Evolutionary conservation across 139 green algal genomes (phyloP).

Genomic region (Astrephomene gubernaculifera): DNA sequence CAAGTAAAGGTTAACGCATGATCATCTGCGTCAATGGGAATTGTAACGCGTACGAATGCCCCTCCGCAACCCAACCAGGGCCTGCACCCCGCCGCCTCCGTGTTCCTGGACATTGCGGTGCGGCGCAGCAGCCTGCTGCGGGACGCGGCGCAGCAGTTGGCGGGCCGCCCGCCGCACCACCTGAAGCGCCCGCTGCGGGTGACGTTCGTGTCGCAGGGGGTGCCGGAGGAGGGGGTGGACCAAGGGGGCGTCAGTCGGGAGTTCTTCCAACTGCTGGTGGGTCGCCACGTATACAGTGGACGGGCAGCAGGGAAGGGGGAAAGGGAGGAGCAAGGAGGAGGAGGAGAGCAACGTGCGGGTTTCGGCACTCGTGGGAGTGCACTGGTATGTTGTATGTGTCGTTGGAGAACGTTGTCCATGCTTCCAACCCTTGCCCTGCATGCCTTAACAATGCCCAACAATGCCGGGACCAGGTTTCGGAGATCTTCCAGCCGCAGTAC

Average conservation of each 20-base stretch:
- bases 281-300: not conserved
- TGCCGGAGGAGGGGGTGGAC: conserved; percentile 88
- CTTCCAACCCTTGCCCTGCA: too few species aligned
- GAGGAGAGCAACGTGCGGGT: too few species aligned
- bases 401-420: too few species aligned
- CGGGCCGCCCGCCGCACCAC: conserved; percentile 49
- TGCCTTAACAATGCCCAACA: too few species aligned
- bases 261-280: conserved; percentile 91
- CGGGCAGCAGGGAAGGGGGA: not conserved
- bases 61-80: too few species aligned
- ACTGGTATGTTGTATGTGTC: too few species aligned
- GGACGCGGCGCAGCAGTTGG: conserved; percentile 32
- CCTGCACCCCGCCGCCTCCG: conserved; percentile 50
- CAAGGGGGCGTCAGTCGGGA: conserved; percentile 83
- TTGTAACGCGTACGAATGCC: too few species aligned
- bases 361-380: too few species aligned
- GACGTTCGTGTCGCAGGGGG: conserved; percentile 73
- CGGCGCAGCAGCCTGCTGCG: conserved; percentile 6
- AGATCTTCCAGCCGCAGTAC: conserved; percentile 71
- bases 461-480: conserved; percentile 43
- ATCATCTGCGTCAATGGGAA: too few species aligned
- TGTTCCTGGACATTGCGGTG: conserved; percentile 35
- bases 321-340: not conserved
- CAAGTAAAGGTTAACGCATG: too few species aligned
- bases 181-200: conserved; percentile 86